Base-by-base conservation (phyloP, 2,329 filamentous ascomycete species). In the Sodiomyces alkalinus region DNA sequence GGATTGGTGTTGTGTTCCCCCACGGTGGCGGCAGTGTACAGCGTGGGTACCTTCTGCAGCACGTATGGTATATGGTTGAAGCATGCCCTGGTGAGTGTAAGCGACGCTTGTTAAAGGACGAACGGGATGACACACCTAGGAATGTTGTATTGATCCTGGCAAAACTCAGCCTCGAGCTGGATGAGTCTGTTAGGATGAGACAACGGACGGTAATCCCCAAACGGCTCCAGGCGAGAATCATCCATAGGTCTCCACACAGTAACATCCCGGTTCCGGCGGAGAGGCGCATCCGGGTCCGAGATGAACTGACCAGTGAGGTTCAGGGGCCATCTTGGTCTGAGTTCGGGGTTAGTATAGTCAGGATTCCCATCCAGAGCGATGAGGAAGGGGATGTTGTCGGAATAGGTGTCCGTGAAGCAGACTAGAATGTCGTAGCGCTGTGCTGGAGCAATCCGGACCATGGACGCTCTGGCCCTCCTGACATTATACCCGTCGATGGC, bases 11-110 rank as follows among this genome's bases (percentile, higher is more conserved):
- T 62, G 41, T 51, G 39, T 1, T 47, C 40, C 4, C 64, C 65
- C 2, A 66, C 53, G 0, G 71, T 71, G 3, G 79, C 59, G n/a
- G 64, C 77, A 3, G 74, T 74, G 58, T 81, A 85, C 5, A 86
- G 55, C 0, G 74, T 70, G 0, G 79, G 79, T 0, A 82, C 76
- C 41, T 72, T 68, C 28, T 77, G 77, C 6, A 47, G 35, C n/a
- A 77, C 63, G 43, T 80, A 83, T 6, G 74, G 74, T 24, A 71
- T 51, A 38, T 68, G 65, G 49, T 81, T 83, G 49, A 74, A 58
- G 42, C 58, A 69, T 8, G 63, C 61, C 17, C 48, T 51, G 21
- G 1, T n/a, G n/a, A n/a, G n/a, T n/a, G n/a, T n/a, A n/a, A n/a
- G n/a, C n/a, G n/a, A n/a, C n/a, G n/a, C n/a, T n/a, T n/a, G n/a